A percentile compares a stretch with the other conserved stretches of the same genome.
Conservation (phyloP, 208 protist genomes). For the Trypanosoma brucei region DNA sequence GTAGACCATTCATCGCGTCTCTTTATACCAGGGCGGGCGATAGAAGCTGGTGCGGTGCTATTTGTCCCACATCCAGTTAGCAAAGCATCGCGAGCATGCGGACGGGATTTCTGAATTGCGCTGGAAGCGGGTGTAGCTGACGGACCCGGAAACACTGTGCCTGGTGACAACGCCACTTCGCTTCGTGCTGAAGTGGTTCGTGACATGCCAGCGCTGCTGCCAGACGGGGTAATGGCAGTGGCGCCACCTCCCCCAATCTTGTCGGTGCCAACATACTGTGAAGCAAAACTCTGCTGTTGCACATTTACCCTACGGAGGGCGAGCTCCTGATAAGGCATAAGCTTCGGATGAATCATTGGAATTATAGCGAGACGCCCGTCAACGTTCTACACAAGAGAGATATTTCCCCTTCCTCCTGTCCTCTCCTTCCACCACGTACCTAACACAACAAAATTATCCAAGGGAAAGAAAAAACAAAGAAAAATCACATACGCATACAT, state of each 20-base stretch:
- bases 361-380: not conserved
- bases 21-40: slow-evolving; percentile 49
- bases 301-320: slow-evolving; percentile 50
- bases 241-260: not conserved
- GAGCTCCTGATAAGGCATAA: slow-evolving; percentile 58
- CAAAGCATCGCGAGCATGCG: not conserved
- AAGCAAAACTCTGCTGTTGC: slow-evolving; percentile 37
- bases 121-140: not conserved
- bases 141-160: not conserved
- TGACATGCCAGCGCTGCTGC: slow-evolving; percentile 7
- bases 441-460: not conserved
- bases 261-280: slow-evolving; percentile 3
- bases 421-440: not conserved
- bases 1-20: slow-evolving; percentile 43
- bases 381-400: no score
- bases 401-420: not conserved
- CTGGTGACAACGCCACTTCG: slow-evolving; percentile 6
- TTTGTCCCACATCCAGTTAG: slow-evolving; percentile 14
- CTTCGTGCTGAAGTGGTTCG: slow-evolving; percentile 7
- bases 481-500: no score
- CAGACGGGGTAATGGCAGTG: not conserved
- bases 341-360: slow-evolving; percentile 49
- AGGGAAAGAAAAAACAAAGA: not conserved
- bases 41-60: slow-evolving; percentile 42
- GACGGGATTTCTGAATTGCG: not conserved